Evolutionary conservation across 129 eudicot genomes (phyloP), one percentile per base, ranked within the genome.

Genomic region (Mikania micrantha): DNA sequence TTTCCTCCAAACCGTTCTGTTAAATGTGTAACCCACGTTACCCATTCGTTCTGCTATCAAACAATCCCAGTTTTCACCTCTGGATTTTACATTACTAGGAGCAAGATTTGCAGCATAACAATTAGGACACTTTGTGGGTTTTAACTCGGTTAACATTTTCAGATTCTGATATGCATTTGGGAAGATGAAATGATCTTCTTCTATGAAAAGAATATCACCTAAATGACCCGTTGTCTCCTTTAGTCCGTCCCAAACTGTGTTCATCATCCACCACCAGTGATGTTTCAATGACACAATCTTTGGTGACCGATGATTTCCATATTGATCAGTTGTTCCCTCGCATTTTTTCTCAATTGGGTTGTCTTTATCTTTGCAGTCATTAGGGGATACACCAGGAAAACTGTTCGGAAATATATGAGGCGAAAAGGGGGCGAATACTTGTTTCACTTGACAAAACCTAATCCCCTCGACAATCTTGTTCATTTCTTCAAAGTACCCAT

Each of bases 231-330:
- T 39, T 32, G 96, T 92, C 70, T 92, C 98, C 52, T 72, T 69
- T 35, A 92, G 44, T 17, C 96, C 98, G 53, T 92, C 95, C 98
- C 95, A 92, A 32, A 92, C 87, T 4, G 95, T 85, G 77, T 92
- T 92, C 98, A 92, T 92, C 98, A 92, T 88, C 98, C 98, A 92
- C 98, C 98, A 92, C 98, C 98, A 92, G 78, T 92, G 98, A 73
- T 88, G 98, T 82, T 92, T 92, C 76, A 92, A 74, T 0, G 98
- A 92, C 69, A 92, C 98, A 24, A 88, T 92, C 84, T 82, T 92
- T 7, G 98, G 95, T 6, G 95, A 85, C 66, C 96, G 76, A 69
- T 88, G 89, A 53, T 84, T 92, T 4, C 98, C 98, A 73, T 92
- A 92, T 66, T 92, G 98, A 77, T 92, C 96, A 0, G 94, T 74